Evolutionary conservation across 140 eudicot genomes (phyloP), one percentile per base, ranked within the genome.

Genomic region (Cichorium intybus): DNA sequence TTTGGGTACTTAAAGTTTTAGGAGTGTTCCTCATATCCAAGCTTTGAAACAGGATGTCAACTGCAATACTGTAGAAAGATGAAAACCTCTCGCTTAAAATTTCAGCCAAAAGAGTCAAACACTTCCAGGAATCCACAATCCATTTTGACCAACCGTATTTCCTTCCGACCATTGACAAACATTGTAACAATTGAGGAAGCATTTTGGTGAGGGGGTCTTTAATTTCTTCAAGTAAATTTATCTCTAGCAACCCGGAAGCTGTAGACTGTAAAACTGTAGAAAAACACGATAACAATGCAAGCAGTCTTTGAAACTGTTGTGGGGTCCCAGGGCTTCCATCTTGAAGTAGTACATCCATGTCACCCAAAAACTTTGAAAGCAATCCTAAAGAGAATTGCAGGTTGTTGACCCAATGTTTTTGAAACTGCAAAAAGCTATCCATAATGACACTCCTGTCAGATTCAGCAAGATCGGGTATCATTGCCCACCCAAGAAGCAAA

Each of bases 401-500:
- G 79, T 84, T 89, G 66, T 84, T 82, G 56, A 94, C 97, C 99
- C 99, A 94, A 29, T 94, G 90, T 82, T 94, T 94, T 86, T 94
- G 99, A 74, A 94, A 94, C 35, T 94, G 97, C 85, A 94, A 74
- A 83, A 94, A 94, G 64, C 94, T 86, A 77, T 90, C 95, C 88
- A 89, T 89, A 51, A 94, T 86, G 50, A 82, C 94, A 63, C 77
- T 84, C 72, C 89, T 85, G 56, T 94, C 99, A 53, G 95, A 59
- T 63, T 94, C 97, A 57, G 84, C 78, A 61, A 94, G 90, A 33
- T 89, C 97, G 0, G 99, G 97, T 50, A 82, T 87, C 99, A 94
- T 86, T 22, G 95, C 97, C 99, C 99, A 94, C 73, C 99, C 99
- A 69, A 94, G 97, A 82, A 94, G 97, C 80, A 94, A 75, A 73